A percentile compares a stretch with the other conserved stretches of the same genome.
These are phyloP conservation scores for Petunia secreta DNA, from an alignment of 257 asterid genomes.

Conservation along the genomic window DNA sequence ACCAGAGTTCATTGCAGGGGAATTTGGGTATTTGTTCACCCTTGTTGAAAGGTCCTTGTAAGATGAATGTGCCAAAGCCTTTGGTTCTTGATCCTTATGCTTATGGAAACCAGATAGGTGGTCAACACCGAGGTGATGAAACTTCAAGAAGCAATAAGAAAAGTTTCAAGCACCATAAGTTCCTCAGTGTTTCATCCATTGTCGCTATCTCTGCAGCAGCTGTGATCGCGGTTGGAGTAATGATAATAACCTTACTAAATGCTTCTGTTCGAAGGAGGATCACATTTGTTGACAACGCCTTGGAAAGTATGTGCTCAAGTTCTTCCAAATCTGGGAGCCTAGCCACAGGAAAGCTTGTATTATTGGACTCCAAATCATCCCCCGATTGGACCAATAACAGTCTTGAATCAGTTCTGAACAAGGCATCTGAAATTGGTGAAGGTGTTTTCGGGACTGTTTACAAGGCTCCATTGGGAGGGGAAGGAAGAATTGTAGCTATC, in stretches of 20 bases:
- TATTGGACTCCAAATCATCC: conserved; percentile 61
- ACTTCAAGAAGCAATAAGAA: conserved; percentile 26
- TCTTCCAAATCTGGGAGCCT: conserved; percentile 64
- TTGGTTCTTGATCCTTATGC: conserved; percentile 87
- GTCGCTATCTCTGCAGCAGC: conserved; percentile 86
- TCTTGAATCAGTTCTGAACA: conserved; percentile 59
- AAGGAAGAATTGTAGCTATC: conserved; percentile 58
- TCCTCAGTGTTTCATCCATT: conserved; percentile 81
- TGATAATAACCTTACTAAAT: conserved; percentile 61
- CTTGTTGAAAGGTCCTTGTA: conserved; percentile 77
- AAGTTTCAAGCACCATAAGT: conserved; percentile 46
- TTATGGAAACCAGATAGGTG: conserved; percentile 58
- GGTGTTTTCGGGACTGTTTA: conserved; percentile 88
- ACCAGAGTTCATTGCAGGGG: conserved; percentile 72
- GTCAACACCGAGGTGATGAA: conserved; percentile 28
- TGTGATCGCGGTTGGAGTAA: conserved; percentile 70
- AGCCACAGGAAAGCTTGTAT: conserved; percentile 66
- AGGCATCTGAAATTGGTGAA: conserved; percentile 76
- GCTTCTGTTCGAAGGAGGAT: conserved; percentile 71
- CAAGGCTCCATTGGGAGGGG: conserved; percentile 59
- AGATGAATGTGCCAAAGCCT: conserved; percentile 81
- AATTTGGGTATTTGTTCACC: conserved; percentile 92
- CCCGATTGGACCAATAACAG: conserved; percentile 46
- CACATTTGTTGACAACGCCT: conserved; percentile 59
- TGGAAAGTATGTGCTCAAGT: conserved; percentile 93